These are phyloP conservation scores for Fagopyrum tataricum DNA, from an alignment of 148 eudicot species.

Conservation along the genomic window DNA sequence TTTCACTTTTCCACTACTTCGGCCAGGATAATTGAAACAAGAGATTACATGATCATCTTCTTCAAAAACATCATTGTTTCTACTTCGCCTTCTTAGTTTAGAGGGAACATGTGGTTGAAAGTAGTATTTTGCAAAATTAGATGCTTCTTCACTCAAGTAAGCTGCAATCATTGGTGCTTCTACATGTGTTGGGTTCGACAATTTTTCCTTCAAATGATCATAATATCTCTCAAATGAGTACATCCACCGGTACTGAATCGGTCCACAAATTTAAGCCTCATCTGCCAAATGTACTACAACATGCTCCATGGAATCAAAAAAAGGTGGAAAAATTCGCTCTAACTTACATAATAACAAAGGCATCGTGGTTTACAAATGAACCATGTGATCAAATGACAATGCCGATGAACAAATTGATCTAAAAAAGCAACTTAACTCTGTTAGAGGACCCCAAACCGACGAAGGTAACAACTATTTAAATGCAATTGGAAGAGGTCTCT, in stretches of 20 bases:
- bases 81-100: too few species aligned
- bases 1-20: not conserved
- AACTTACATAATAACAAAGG: not conserved
- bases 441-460: not conserved
- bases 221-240: not conserved
- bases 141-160: too few species aligned
- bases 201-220: not conserved
- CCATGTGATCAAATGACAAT: not conserved
- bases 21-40: too few species aligned
- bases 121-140: too few species aligned
- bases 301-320: constrained; percentile 10
- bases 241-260: not conserved
- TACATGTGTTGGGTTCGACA: too few species aligned
- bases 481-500: not conserved
- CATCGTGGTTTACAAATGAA: not conserved
- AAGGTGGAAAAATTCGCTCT: constrained; percentile 4
- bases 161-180: too few species aligned
- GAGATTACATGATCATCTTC: too few species aligned
- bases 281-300: not conserved
- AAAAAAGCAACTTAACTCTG: not conserved
- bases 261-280: not conserved
- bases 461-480: not conserved
- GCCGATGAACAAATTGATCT: not conserved
- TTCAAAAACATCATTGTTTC: too few species aligned
- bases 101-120: too few species aligned